A percentile compares a stretch with the other conserved stretches of the same genome.
Evolutionary conservation across 2,329 filamentous ascomycete species (phyloP).

Genomic region (Seiridium unicorne): DNA sequence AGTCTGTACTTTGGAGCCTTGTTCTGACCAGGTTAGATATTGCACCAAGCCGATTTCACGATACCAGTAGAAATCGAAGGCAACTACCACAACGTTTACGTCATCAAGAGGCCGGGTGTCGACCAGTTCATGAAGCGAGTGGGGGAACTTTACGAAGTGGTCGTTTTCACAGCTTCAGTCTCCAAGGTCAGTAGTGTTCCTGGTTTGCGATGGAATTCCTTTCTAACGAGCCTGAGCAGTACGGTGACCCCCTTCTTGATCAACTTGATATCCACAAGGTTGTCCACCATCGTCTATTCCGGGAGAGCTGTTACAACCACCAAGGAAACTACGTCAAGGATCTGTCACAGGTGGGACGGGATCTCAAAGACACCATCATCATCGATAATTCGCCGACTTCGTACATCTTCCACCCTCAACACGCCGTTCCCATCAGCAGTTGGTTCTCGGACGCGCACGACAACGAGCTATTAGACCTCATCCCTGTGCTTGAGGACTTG

Average conservation of each 20-base stretch:
- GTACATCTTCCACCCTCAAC: slow-evolving; percentile 99
- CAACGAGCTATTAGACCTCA: slow-evolving; percentile 95
- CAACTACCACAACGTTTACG: slow-evolving; percentile 98
- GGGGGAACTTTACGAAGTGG: slow-evolving; percentile 95
- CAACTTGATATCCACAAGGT: slow-evolving; percentile 97
- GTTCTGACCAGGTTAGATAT: slow-evolving; percentile 57
- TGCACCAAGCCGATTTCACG: slow-evolving; percentile 97
- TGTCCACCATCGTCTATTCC: slow-evolving; percentile 92
- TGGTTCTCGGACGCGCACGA: slow-evolving; percentile 99
- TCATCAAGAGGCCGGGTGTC: slow-evolving; percentile 98
- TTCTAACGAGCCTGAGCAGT: slow-evolving; percentile 50
- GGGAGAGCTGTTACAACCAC: slow-evolving; percentile 98
- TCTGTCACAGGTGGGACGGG: slow-evolving; percentile 91
- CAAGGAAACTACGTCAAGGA: slow-evolving; percentile 99
- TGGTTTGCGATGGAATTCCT: slow-evolving; percentile 6
- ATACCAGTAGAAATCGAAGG: slow-evolving; percentile 99
- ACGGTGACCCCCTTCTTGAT: slow-evolving; percentile 92
- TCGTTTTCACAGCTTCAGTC: slow-evolving; percentile 97
- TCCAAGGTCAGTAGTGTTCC: slow-evolving; percentile 69
- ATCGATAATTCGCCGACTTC: slow-evolving; percentile 99
- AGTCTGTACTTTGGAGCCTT: neutral
- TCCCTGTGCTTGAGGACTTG: slow-evolving; percentile 96
- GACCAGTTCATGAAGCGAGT: slow-evolving; percentile 99
- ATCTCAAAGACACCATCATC: slow-evolving; percentile 96
- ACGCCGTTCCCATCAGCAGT: slow-evolving; percentile 98